These are phyloP conservation scores for Dryadomyces sulphureus DNA, from an alignment of 2,329 filamentous ascomycete species.

Conservation along the genomic window DNA sequence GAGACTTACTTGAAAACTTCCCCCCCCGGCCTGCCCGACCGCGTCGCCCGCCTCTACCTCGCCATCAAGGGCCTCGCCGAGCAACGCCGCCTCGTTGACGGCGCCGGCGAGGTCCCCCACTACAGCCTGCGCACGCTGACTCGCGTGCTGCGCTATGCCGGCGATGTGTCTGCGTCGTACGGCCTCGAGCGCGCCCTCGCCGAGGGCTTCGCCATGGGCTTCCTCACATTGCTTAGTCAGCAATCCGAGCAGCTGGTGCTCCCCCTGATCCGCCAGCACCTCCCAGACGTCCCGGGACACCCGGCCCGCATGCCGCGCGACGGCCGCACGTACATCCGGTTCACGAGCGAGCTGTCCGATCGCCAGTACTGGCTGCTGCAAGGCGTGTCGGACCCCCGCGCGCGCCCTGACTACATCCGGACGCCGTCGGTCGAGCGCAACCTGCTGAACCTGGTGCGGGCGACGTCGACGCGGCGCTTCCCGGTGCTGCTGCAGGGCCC, in stretches of 20 bases:
- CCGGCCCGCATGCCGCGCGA: constrained; percentile 62
- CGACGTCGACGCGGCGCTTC: constrained; percentile 80
- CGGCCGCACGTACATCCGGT: constrained; percentile 64
- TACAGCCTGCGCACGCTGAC: constrained; percentile 94
- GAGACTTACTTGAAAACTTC: constrained; percentile 69
- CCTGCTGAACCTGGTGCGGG: constrained; percentile 82
- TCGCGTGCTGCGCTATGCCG: constrained; percentile 75
- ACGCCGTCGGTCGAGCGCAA: constrained; percentile 93
- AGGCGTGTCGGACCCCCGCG: constrained; percentile 50
- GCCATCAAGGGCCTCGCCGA: constrained; percentile 71
- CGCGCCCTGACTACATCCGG: constrained; percentile 85
- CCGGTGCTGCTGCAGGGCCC: constrained; percentile 93
- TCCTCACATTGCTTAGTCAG: constrained; percentile 73
- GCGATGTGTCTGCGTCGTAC: constrained; percentile 70
- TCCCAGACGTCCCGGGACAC: constrained; percentile 60
- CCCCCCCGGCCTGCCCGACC: constrained; percentile 55
- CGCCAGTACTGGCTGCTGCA: constrained; percentile 82
- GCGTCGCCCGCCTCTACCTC: constrained; percentile 77
- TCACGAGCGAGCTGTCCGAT: constrained; percentile 48
- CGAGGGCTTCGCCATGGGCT: constrained; percentile 97
- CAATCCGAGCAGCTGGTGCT: constrained; percentile 67
- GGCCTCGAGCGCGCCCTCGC: constrained; percentile 74
- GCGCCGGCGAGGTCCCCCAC: constrained; percentile 88
- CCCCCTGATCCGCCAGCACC: constrained; percentile 65
- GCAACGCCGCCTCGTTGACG: constrained; percentile 78